phyloP scores from a whole-genome alignment of 202 grass and related monocot species.

The Hordeum pubiflorum region DNA sequence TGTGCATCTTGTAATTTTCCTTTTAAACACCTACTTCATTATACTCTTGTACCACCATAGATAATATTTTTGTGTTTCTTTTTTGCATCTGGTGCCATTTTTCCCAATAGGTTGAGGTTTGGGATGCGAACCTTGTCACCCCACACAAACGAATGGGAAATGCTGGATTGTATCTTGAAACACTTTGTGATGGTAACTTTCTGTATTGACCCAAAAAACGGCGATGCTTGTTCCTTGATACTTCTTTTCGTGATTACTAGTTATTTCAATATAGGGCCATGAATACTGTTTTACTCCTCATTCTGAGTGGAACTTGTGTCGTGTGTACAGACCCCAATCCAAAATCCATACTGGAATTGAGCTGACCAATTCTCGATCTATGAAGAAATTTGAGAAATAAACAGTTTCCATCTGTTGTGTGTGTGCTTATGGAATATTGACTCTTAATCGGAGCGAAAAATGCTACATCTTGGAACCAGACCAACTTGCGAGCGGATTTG shows the following conservation, averaged over 20 bases:
- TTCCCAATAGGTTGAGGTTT: conserved; percentile 60
- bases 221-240: background rate
- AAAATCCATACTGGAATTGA: conserved; percentile 20
- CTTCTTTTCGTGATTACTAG: background rate
- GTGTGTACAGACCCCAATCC: background rate
- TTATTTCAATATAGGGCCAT: background rate
- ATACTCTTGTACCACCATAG: background rate
- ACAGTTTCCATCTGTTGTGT: background rate
- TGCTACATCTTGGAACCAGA: background rate
- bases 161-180: conserved; percentile 62
- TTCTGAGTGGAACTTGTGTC: background rate
- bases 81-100: conserved; percentile 22
- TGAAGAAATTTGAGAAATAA: background rate
- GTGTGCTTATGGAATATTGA: background rate
- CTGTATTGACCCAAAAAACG: conserved; percentile 8
- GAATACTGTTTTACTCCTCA: background rate
- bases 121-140: conserved; percentile 94
- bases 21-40: conserved; percentile 3
- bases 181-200: conserved; percentile 77
- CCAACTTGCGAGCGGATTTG: too few relatives aligned
- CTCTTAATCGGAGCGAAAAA: background rate
- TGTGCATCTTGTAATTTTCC: background rate
- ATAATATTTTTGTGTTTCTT: background rate
- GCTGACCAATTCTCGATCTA: background rate
- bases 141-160: conserved; percentile 95